A percentile compares a stretch with the other conserved stretches of the same genome.
Conservation (phyloP, 2,329 filamentous ascomycete species). For the Cordyceps tenuipes region DNA sequence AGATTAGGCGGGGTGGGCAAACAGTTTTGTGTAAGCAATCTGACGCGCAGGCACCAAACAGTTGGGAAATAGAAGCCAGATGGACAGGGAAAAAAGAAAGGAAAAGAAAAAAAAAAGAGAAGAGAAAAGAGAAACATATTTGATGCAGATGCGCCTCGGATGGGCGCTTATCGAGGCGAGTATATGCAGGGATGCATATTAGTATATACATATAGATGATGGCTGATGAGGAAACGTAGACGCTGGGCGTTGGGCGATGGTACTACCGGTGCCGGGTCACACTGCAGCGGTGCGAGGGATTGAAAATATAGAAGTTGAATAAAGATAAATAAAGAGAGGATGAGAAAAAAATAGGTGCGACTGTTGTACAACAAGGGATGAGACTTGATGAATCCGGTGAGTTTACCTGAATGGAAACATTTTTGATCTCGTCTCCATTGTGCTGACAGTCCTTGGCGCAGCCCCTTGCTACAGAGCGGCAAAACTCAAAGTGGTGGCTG, state of each 20-base stretch:
- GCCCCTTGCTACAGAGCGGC: conserved; percentile 6
- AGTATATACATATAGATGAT: not conserved
- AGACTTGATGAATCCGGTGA: not conserved
- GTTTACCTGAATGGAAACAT: not conserved
- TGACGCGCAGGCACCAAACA: not conserved
- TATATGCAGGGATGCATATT: too few species aligned
- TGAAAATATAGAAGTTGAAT: not conserved
- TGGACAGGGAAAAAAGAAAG: not conserved
- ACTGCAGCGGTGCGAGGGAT: not conserved
- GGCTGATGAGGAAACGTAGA: too few species aligned
- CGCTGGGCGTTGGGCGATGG: not conserved
- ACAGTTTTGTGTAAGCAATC: not conserved
- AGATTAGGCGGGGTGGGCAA: not conserved
- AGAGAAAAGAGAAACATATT: not conserved
- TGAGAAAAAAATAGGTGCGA: not conserved
- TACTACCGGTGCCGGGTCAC: not conserved
- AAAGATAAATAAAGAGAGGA: not conserved
- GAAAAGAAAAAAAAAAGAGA: not conserved
- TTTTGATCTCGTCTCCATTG: not conserved
- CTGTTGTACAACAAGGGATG: not conserved
- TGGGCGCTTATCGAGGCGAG: too few species aligned
- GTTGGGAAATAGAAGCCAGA: not conserved
- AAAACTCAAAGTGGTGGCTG: not conserved
- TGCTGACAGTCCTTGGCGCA: too few species aligned
- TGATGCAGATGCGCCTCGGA: not conserved